These are phyloP conservation scores for Chamaecyparis obtusa DNA, from an alignment of 75 land plant species.

Conservation along the genomic window DNA sequence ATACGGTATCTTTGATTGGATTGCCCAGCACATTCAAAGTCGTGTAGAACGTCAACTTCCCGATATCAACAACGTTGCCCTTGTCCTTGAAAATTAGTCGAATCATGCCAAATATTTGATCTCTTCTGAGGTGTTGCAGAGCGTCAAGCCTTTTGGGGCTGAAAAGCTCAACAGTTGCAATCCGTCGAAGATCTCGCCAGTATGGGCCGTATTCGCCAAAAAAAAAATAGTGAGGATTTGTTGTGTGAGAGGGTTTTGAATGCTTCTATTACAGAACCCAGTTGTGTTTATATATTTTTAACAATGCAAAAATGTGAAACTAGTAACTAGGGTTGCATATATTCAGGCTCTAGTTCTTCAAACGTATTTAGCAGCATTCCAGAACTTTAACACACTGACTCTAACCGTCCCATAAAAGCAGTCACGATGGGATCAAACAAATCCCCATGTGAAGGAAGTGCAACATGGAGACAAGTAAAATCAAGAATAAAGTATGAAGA, in stretches of 20 bases:
- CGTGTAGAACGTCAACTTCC: conserved; percentile 7
- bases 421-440: too few relatives aligned
- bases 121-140: conserved; percentile 6
- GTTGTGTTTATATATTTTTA: too few relatives aligned
- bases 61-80: conserved; percentile 16
- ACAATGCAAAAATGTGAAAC: too few relatives aligned
- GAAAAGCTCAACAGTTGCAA: conserved; percentile 24
- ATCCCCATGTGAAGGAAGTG: too few relatives aligned
- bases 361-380: too few relatives aligned
- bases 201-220: conserved; percentile 12
- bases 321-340: too few relatives aligned
- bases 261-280: conserved; percentile 5
- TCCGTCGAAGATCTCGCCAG: conserved; percentile 23
- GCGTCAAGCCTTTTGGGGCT: conserved; percentile 14
- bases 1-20: conserved; percentile 10
- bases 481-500: too few relatives aligned
- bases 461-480: too few relatives aligned
- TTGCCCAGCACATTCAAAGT: conserved; percentile 21
- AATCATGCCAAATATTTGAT: conserved; percentile 13
- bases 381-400: too few relatives aligned
- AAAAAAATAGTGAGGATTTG: neutral
- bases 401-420: too few relatives aligned
- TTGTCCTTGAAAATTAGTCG: neutral
- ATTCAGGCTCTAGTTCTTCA: too few relatives aligned
- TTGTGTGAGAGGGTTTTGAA: neutral